Percentiles rank a stretch among this genome's conserved stretches.
phyloP scores from a whole-genome alignment of 1,284 basidiomycete species.

The Mycena sp. region DNA sequence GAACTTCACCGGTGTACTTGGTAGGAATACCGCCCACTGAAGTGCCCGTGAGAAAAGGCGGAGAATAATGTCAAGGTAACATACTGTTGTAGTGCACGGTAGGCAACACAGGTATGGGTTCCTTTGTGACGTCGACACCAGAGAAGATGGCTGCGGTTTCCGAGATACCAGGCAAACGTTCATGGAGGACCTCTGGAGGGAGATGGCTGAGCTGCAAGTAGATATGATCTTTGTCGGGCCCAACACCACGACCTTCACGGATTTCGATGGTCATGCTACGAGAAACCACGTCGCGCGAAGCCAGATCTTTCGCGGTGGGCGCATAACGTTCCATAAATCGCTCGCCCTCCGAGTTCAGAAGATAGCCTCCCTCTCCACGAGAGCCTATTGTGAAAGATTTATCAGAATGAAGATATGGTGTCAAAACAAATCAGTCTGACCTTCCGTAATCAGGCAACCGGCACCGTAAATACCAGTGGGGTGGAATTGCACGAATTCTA shows the following conservation, averaged over 20 bases:
- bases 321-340: conserved; percentile 99
- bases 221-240: conserved; percentile 98
- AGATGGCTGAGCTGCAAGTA: conserved; percentile 98
- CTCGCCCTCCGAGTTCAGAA: conserved; percentile 98
- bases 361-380: conserved; percentile 98
- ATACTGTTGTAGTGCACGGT: conserved; percentile 96
- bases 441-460: conserved; percentile 98
- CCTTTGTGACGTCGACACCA: conserved; percentile 99
- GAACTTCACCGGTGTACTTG: conserved; percentile 96
- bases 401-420: background rate
- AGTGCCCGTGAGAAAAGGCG: conserved; percentile 27
- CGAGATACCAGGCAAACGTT: conserved; percentile 98
- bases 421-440: conserved; percentile 48
- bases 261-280: conserved; percentile 99
- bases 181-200: conserved; percentile 95
- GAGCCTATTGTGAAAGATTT: conserved; percentile 69
- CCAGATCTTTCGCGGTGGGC: conserved; percentile 99
- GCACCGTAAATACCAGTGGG: conserved; percentile 99
- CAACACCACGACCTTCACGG: conserved; percentile 98
- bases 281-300: conserved; percentile 99
- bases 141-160: conserved; percentile 99
- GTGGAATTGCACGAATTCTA: conserved; percentile 99
- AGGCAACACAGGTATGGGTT: conserved; percentile 96
- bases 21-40: conserved; percentile 99
- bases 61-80: conserved; percentile 42